phyloP scores from a whole-genome alignment of 2,329 filamentous ascomycete genomes.

The Fusarium palustre region DNA sequence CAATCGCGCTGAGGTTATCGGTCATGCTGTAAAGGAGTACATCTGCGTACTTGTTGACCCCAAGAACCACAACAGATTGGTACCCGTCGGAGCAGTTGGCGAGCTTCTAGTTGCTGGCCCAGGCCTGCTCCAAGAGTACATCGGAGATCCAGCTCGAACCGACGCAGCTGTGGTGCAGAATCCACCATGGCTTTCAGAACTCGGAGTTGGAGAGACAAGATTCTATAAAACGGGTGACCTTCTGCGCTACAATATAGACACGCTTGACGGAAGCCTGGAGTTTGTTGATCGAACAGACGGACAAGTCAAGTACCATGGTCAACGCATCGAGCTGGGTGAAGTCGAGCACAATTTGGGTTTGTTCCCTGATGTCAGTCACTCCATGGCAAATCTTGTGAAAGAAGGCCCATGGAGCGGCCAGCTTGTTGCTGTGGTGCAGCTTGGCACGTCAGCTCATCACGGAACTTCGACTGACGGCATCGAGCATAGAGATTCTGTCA shows the following conservation, averaged over 20 bases:
- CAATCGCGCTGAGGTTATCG: background rate
- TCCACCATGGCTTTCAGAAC: background rate
- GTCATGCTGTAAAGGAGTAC: constrained; percentile 1
- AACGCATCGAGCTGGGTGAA: constrained; percentile 1
- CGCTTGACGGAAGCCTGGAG: background rate
- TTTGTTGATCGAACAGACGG: constrained; percentile 2
- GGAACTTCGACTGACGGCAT: background rate
- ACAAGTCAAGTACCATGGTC: constrained; percentile 1
- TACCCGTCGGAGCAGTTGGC: background rate
- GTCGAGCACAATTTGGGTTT: background rate
- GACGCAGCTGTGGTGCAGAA: background rate
- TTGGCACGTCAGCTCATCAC: background rate
- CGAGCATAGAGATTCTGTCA: background rate
- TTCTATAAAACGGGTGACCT: constrained; percentile 2
- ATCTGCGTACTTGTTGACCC: background rate
- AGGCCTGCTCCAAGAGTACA: constrained; percentile 2
- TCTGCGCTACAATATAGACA: background rate
- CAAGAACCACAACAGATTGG: constrained; percentile 1
- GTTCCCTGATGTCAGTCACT: background rate
- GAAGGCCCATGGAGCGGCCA: constrained; percentile 4
- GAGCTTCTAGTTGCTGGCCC: background rate
- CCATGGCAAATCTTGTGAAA: background rate
- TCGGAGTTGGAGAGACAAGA: background rate
- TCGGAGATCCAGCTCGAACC: background rate
- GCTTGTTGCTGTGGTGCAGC: background rate